Evolutionary conservation across 2,329 filamentous ascomycete genomes (phyloP), one percentile per base, ranked within the genome.

Genomic region (Gyromitra esculenta): DNA sequence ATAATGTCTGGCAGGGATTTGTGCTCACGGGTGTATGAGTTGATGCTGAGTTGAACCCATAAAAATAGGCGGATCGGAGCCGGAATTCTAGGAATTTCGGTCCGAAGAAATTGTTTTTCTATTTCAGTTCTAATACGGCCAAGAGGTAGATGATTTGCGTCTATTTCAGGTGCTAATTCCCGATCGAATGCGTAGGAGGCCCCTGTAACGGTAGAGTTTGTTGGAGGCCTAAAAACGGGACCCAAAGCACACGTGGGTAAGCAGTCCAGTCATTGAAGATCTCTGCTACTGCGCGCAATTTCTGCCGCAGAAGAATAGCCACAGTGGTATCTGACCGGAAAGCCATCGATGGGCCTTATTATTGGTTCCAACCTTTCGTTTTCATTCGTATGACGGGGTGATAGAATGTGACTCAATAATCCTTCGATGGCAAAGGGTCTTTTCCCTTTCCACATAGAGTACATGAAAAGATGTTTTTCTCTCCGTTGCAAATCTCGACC

Each of bases 41-140:
- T 68, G 50, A 13, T 59, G 6, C 50, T 59, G 39, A 45, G 54
- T 21, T 39, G 21, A 48, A 68, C 35, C 65, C 39, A 68, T 52
- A 68, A 35, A 31, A 45, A 68, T 21, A 59, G 50, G n/a, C 15
- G 15, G n/a, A 68, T 48, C 59, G 21, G 18, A 13, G 13, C 18
- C 54, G 39, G 52, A 0, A 68, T 68, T 37, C 9, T 37, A 45
- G 2, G 5, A 11, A 37, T n/a, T 13, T 11, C 35, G 37, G 21
- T 68, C 37, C 18, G n/a, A 15, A 37, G 21, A 8, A 68, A 25
- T 45, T 68, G 11, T 11, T 43, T 69, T 7, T 37, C n/a, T 39
- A 69, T 50, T 13, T 15, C 39, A 39, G 5, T 15, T 37, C 15
- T 69, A 1, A 37, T 13, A 59, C 41, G 65, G 9, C n/a, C 1